phyloP scores from a whole-genome alignment of 345 rosid genomes.

The Eucalyptus leucophloia region DNA sequence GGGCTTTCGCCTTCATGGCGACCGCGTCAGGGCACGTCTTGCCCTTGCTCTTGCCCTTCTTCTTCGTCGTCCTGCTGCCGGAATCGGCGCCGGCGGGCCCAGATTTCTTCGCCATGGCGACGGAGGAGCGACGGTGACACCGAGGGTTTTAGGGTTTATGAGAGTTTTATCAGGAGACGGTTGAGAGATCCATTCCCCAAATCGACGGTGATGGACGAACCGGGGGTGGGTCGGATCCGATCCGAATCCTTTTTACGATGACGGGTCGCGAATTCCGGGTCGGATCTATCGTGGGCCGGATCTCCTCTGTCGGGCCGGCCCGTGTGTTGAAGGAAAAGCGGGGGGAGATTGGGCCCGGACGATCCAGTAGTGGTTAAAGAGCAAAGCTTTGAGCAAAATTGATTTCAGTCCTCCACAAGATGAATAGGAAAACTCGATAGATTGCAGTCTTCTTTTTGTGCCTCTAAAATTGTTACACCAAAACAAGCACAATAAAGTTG shows the following conservation, averaged over 20 bases:
- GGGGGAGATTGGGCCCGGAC: not conserved
- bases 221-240: not conserved
- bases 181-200: not conserved
- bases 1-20: conserved; percentile 49
- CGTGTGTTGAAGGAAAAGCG: not conserved
- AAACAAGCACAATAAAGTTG: not conserved
- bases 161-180: not conserved
- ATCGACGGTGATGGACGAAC: not conserved
- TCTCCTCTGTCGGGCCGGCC: not conserved
- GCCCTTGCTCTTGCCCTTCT: conserved; percentile 21
- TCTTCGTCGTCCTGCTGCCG: conserved; percentile 11
- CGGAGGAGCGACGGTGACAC: not conserved
- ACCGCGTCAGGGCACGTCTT: conserved; percentile 34
- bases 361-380: not conserved
- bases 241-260: not conserved
- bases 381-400: not conserved
- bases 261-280: not conserved
- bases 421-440: not conserved
- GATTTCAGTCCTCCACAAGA: not conserved
- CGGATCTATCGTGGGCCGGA: not conserved
- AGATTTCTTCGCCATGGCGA: conserved; percentile 9
- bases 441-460: not conserved
- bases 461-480: not conserved
- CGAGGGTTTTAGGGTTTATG: not conserved
- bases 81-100: not conserved